Evolutionary conservation across 495 filamentous ascomycete genomes (phyloP), one percentile per base, ranked within the genome.

Genomic region (Diplogelasinospora grovesii): DNA sequence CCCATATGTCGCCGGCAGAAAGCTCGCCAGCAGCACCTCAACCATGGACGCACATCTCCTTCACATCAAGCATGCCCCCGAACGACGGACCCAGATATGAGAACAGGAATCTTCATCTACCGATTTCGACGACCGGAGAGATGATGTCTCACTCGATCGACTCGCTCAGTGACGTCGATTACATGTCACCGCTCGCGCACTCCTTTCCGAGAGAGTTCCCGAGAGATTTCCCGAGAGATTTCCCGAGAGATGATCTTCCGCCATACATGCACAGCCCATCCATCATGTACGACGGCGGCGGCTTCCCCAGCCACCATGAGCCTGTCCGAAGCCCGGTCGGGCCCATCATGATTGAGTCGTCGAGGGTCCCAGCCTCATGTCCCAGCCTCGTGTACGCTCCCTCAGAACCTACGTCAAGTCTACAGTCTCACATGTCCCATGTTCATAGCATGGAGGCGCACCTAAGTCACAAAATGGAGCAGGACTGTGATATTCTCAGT

Each of bases 111-210:
- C 41, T 54, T 3, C 56, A 53, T 16, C 41, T 59, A 14, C 44
- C 49, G 3, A 33, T 54, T 8, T 46, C 56, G 4, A 31, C 63
- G 20, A 59, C 61, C 23, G 49, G 52, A n/a, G 69, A 72, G 15
- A 57, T 63, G 42, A 57, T 74, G 31, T 69, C 63, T 8, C 65
- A 66, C 3, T 68, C 70, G 10, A 56, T 73, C 36, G 71, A 74
- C 46, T 64, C 71, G 4, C 61, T 77, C 31, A 75, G 69, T 46
- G 73, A 75, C 10, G 63, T 70, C 33, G 70, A 77, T 49, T 77
- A 75, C 48, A 64, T 69, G 38, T 75, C 73, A 16, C 71, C 73
- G 8, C 53, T 74, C 27, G 59, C 56, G 31, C 68, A 71, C 21
- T 67, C 71, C 3, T 77, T 71, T 51, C 58, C 57, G 1, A n/a